Conservation (phyloP, 306 rosid species). For the Quercus dentata region DNA sequence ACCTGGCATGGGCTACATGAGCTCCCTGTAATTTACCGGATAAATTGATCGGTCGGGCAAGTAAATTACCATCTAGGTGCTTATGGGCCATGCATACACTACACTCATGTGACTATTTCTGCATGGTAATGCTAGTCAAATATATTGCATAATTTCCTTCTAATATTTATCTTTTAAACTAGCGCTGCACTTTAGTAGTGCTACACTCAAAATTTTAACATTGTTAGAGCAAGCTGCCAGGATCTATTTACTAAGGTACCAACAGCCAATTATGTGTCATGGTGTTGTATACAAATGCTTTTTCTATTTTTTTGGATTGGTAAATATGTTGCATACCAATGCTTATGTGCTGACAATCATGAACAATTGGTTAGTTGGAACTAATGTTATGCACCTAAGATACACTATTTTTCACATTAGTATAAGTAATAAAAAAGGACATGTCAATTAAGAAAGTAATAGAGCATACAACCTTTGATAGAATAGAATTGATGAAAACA, state of each 20-base stretch:
- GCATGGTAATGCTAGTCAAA: background rate
- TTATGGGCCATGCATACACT: background rate
- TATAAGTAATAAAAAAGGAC: too few species aligned
- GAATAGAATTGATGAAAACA: too few species aligned
- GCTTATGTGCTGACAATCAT: background rate
- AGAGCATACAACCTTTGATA: too few species aligned
- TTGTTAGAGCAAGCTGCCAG: background rate
- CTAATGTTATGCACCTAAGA: background rate
- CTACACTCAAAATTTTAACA: background rate
- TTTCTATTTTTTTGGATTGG: too few species aligned
- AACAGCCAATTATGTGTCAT: background rate
- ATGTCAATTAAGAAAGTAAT: too few species aligned
- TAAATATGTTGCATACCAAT: background rate
- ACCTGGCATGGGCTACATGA: too few species aligned
- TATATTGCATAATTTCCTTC: background rate
- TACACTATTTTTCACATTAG: background rate
- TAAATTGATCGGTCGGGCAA: too few species aligned
- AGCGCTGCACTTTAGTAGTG: background rate
- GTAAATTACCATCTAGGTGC: background rate
- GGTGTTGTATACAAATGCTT: background rate
- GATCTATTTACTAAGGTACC: background rate
- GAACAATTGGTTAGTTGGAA: background rate
- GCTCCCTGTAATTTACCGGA: too few species aligned
- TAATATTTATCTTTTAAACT: background rate
- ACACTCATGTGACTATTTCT: background rate